These are phyloP conservation scores for Cryptosporidium bovis DNA, from an alignment of 169 alveolate genomes.

Conservation along the genomic window DNA sequence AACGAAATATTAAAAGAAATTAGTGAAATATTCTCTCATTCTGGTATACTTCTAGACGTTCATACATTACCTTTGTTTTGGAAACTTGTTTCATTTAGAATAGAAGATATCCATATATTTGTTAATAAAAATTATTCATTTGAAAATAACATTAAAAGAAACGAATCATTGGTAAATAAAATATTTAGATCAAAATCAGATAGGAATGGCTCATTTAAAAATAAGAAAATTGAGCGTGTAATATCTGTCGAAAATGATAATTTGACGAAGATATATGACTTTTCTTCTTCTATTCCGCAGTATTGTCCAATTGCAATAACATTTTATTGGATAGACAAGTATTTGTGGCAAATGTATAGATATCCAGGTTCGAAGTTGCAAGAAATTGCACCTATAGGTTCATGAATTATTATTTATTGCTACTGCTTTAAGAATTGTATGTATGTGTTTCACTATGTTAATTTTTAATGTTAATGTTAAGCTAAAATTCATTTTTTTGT, in stretches of 20 bases:
- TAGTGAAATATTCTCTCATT: slow-evolving; percentile 26
- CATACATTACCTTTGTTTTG: slow-evolving; percentile 55
- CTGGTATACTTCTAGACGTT: slow-evolving; percentile 38
- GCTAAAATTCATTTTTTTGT: neutral
- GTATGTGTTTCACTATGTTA: too few relatives aligned
- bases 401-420: too few relatives aligned
- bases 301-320: slow-evolving; percentile 60
- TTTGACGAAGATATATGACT: neutral
- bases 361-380: slow-evolving; percentile 42
- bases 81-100: slow-evolving; percentile 49
- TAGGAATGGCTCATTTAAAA: neutral
- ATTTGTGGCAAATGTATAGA: slow-evolving; percentile 73
- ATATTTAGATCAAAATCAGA: slow-evolving; percentile 9
- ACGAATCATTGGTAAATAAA: neutral
- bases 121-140: neutral
- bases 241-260: neutral
- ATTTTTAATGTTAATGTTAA: neutral
- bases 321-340: slow-evolving; percentile 59
- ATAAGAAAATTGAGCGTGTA: neutral
- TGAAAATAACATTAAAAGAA: neutral
- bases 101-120: slow-evolving; percentile 44
- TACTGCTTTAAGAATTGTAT: too few relatives aligned
- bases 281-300: slow-evolving; percentile 25
- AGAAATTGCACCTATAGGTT: slow-evolving; percentile 26
- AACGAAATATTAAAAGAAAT: neutral